Evolutionary conservation across 1,284 basidiomycete species (phyloP).

Genomic region (Rhodotorula sp.): DNA sequence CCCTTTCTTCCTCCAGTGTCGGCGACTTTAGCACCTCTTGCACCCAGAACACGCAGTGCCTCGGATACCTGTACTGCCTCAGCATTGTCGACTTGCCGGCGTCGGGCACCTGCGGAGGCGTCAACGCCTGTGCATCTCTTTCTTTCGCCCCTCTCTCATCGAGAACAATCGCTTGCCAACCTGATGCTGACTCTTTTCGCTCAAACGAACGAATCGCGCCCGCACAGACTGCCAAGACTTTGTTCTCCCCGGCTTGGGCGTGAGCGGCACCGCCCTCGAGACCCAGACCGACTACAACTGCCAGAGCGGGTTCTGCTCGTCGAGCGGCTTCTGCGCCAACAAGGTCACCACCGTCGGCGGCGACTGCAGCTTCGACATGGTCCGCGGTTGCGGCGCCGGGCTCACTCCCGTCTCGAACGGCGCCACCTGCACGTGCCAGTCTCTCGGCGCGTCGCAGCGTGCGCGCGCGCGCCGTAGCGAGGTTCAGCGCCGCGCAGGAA

Average conservation of each 20-base stretch:
- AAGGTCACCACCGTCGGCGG: conserved; percentile 14
- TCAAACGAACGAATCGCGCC: no score
- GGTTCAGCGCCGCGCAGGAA: conserved; percentile 5
- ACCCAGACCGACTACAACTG: no score
- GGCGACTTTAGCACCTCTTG: neutral
- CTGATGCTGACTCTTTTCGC: neutral
- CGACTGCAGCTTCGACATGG: conserved; percentile 16
- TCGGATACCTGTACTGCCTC: neutral
- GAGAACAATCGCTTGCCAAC: neutral
- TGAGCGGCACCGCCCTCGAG: no score
- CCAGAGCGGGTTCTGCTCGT: conserved; percentile 6
- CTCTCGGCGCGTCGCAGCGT: conserved; percentile 6
- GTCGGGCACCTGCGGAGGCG: neutral
- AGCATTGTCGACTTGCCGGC: neutral
- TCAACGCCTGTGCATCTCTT: neutral
- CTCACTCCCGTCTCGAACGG: neutral
- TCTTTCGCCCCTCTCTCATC: neutral
- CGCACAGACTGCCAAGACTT: neutral
- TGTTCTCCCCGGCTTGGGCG: no score
- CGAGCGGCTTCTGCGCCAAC: conserved; percentile 11
- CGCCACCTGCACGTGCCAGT: neutral
- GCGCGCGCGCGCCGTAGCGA: conserved; percentile 21
- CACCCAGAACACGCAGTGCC: neutral
- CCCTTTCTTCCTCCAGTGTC: neutral
- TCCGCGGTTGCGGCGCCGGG: conserved; percentile 5